Evolutionary conservation across 2,329 filamentous ascomycete genomes (phyloP).

Genomic region (Juglanconis sp.): DNA sequence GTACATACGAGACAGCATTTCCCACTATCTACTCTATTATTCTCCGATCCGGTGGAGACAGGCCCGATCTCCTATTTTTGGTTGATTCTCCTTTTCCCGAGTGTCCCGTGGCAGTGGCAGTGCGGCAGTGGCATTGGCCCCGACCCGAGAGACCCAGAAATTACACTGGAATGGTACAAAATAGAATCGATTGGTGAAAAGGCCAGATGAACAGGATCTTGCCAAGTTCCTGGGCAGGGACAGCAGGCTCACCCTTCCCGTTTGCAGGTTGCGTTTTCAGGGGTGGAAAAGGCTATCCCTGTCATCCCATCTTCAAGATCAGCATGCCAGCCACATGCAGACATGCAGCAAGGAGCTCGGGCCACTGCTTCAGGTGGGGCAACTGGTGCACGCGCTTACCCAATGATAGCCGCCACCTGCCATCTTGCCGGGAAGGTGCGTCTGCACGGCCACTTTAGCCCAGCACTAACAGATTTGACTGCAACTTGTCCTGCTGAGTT

Average conservation of each 20-base stretch:
- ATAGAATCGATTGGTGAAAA: background rate
- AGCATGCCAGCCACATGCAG: background rate
- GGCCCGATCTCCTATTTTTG: background rate
- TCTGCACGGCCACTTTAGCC: background rate
- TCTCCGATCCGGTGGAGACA: background rate
- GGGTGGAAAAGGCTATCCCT: background rate
- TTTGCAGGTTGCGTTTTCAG: background rate
- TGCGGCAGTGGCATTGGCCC: background rate
- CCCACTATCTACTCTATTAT: background rate
- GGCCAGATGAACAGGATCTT: background rate
- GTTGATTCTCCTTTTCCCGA: background rate
- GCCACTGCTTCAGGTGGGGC: constrained; percentile 2
- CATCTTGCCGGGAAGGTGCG: background rate
- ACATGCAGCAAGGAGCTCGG: background rate
- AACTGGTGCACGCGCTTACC: background rate
- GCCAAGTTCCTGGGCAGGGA: background rate
- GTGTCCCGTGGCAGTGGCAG: background rate
- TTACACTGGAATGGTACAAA: background rate
- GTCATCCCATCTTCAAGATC: background rate
- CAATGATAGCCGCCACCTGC: background rate
- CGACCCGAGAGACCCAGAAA: background rate
- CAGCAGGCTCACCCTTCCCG: background rate
- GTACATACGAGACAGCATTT: background rate
- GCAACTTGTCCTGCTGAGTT: too few species aligned
- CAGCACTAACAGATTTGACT: background rate